These are phyloP conservation scores for Angophora floribunda DNA, from an alignment of 345 rosid genomes.

Conservation along the genomic window DNA sequence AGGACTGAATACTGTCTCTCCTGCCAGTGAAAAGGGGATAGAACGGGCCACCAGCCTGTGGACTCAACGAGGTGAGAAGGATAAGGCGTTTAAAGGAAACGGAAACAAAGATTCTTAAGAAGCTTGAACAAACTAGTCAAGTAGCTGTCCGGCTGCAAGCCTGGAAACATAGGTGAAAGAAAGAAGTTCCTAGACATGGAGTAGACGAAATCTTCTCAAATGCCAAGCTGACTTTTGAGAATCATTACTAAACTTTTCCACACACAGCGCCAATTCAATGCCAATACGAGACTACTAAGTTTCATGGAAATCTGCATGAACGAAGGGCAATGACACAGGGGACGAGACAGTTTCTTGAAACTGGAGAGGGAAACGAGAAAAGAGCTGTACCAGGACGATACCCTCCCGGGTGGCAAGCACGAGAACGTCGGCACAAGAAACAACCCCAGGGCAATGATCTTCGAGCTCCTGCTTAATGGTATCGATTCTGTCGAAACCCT, in stretches of 20 bases:
- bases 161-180: neutral
- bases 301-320: neutral
- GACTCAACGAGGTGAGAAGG: neutral
- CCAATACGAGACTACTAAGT: neutral
- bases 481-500: slow-evolving; percentile 14
- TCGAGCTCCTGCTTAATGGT: slow-evolving; percentile 17
- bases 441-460: slow-evolving; percentile 20
- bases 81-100: neutral
- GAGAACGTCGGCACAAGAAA: slow-evolving; percentile 24
- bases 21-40: slow-evolving; percentile 48
- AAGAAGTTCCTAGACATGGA: neutral
- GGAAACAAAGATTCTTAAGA: neutral
- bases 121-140: neutral
- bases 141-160: neutral
- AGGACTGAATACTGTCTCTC: slow-evolving; percentile 30
- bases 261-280: neutral
- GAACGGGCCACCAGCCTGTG: slow-evolving; percentile 41
- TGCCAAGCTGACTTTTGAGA: neutral
- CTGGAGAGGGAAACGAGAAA: neutral
- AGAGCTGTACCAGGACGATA: slow-evolving; percentile 9
- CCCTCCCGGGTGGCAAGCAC: slow-evolving; percentile 28
- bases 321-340: neutral
- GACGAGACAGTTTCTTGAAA: neutral
- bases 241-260: neutral
- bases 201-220: neutral